phyloP scores from a whole-genome alignment of 495 filamentous ascomycete genomes.

The Neurospora sp. region DNA sequence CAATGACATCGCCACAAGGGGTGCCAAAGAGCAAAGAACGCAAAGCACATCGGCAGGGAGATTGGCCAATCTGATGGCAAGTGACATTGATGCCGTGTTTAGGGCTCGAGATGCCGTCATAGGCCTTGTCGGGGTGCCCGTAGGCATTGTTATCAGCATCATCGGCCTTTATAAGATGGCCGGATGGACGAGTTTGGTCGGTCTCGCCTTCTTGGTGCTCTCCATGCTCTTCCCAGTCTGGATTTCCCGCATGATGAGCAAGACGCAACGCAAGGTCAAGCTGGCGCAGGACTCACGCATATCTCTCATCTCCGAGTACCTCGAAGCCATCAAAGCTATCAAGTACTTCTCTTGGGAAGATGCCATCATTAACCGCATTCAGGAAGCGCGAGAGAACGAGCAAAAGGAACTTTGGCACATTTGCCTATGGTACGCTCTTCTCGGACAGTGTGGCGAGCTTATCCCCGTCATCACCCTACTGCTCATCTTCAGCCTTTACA shows the following conservation, averaged over 20 bases:
- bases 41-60: conserved; percentile 35
- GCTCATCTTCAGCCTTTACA: conserved; percentile 34
- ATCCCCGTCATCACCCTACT: conserved; percentile 34
- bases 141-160: conserved; percentile 26
- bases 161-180: conserved; percentile 35
- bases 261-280: conserved; percentile 33
- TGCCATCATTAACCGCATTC: conserved; percentile 31
- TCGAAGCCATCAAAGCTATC: conserved; percentile 38
- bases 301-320: conserved; percentile 39
- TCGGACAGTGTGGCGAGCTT: conserved; percentile 24
- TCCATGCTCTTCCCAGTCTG: conserved; percentile 30
- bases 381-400: conserved; percentile 31
- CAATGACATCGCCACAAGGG: conserved; percentile 18
- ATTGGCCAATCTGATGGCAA: conserved; percentile 42
- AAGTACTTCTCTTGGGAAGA: conserved; percentile 47
- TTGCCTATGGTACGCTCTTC: conserved; percentile 27
- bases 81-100: conserved; percentile 37
- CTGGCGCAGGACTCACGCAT: conserved; percentile 40
- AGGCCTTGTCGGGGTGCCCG: conserved; percentile 24
- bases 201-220: conserved; percentile 27
- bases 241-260: conserved; percentile 30
- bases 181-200: conserved; percentile 38
- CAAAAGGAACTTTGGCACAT: conserved; percentile 38
- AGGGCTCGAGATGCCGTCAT: conserved; percentile 33
- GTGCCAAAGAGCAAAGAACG: conserved; percentile 16